Evolutionary conservation across 2,329 filamentous ascomycete species (phyloP).

Genomic region (Teratosphaeria gauchensis): DNA sequence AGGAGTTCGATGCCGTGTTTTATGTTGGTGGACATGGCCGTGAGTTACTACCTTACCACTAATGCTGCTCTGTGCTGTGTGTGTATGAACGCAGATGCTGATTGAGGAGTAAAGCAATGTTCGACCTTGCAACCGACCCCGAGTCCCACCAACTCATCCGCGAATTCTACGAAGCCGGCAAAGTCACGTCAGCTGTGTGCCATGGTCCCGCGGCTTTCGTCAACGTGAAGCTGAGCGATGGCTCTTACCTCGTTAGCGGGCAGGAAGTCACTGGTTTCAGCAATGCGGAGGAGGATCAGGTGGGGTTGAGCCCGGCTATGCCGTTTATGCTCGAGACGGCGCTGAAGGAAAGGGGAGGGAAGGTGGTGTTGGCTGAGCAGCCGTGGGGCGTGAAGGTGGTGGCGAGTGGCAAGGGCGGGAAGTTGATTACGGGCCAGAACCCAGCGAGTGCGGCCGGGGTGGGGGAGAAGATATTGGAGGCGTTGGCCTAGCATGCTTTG

Average conservation of each 20-base stretch:
- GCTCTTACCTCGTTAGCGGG: constrained; percentile 46
- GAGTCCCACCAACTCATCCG: constrained; percentile 50
- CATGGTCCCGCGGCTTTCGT: constrained; percentile 57
- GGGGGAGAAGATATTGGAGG: constrained; percentile 30
- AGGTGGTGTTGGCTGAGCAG: constrained; percentile 47
- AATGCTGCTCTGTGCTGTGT: background rate
- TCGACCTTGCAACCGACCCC: constrained; percentile 50
- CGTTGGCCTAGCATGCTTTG: background rate
- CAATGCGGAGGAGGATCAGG: constrained; percentile 46
- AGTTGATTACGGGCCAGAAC: constrained; percentile 42
- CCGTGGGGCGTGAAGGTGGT: constrained; percentile 38
- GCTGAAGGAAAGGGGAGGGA: constrained; percentile 43
- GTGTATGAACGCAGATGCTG: no score
- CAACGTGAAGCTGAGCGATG: constrained; percentile 45
- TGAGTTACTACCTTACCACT: constrained; percentile 9
- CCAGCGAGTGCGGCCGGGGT: constrained; percentile 35
- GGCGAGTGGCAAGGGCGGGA: constrained; percentile 23
- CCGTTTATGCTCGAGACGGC: constrained; percentile 55
- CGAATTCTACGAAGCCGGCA: constrained; percentile 52
- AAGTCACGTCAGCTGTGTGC: constrained; percentile 58
- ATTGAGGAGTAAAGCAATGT: constrained; percentile 43
- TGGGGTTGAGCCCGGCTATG: constrained; percentile 34
- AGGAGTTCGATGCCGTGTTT: constrained; percentile 56
- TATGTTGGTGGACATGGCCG: constrained; percentile 50
- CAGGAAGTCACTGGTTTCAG: constrained; percentile 52